A percentile compares a stretch with the other conserved stretches of the same genome.
phyloP scores from a whole-genome alignment of 1,284 basidiomycete species.

The Trichosporon coremiiforme region DNA sequence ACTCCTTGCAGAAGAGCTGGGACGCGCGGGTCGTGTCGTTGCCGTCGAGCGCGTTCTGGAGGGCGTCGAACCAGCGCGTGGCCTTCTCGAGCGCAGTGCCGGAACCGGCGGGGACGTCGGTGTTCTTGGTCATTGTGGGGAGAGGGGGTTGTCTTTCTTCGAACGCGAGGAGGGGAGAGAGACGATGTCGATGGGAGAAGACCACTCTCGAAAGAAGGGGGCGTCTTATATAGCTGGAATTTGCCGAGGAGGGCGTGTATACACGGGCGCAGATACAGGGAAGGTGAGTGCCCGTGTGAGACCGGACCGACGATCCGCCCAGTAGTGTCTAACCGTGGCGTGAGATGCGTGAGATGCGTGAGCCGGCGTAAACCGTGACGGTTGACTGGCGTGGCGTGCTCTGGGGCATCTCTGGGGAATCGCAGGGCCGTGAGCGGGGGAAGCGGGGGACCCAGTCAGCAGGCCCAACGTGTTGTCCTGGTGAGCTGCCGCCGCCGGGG shows the following conservation, averaged over 20 bases:
- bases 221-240: neutral
- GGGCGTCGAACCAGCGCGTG: constrained; percentile 25
- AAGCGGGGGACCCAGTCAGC: constrained; percentile 4
- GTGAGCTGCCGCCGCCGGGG: no score
- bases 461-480: neutral
- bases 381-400: neutral
- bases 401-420: neutral
- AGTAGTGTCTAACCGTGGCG: no score
- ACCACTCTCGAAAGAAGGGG: neutral
- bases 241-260: neutral
- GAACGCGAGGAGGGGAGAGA: neutral
- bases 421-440: neutral
- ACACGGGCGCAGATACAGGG: neutral
- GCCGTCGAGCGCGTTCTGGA: constrained; percentile 26
- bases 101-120: constrained; percentile 4
- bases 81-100: constrained; percentile 17
- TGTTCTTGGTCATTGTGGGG: neutral
- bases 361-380: neutral
- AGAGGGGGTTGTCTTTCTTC: neutral
- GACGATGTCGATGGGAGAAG: neutral
- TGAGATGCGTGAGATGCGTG: neutral
- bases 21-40: constrained; percentile 86
- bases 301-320: constrained; percentile 4
- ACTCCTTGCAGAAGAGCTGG: constrained; percentile 67
- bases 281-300: neutral